Conservation (phyloP, 192 early-diverging fungal genomes). For the Oehlia diaphana region DNA sequence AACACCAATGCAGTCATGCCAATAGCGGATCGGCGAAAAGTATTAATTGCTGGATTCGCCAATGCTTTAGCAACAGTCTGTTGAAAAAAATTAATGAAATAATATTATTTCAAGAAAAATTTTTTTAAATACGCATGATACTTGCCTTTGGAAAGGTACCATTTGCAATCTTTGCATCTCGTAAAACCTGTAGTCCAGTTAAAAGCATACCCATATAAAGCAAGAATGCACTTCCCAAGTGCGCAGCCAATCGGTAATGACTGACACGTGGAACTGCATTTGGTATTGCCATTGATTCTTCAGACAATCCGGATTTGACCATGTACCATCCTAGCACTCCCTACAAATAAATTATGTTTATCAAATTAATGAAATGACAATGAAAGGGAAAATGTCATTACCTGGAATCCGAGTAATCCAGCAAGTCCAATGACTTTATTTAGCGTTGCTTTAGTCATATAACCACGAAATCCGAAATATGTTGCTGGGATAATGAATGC, state of each 20-base stretch:
- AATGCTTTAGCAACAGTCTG: constrained; percentile 42
- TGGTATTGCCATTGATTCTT: constrained; percentile 74
- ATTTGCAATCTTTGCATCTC: constrained; percentile 62
- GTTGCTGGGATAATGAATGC: constrained; percentile 83
- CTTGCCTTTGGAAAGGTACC: constrained; percentile 43
- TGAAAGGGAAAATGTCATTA: constrained; percentile 24
- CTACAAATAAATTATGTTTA: constrained; percentile 39
- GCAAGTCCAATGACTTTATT: constrained; percentile 64
- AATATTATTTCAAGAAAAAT: neutral
- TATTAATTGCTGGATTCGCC: constrained; percentile 60
- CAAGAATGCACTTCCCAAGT: constrained; percentile 84
- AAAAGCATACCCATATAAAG: constrained; percentile 81
- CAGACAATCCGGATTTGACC: constrained; percentile 89
- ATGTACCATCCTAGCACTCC: constrained; percentile 98
- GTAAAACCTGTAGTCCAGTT: constrained; percentile 77
- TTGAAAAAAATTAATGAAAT: neutral
- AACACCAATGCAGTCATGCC: constrained; percentile 72
- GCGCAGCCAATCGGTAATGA: constrained; percentile 91
- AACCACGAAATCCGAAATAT: constrained; percentile 81
- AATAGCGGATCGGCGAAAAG: constrained; percentile 63
- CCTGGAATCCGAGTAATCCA: constrained; percentile 71
- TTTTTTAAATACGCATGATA: neutral
- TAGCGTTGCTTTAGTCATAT: constrained; percentile 67
- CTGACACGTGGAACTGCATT: constrained; percentile 88
- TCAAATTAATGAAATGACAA: constrained; percentile 17